Conservation (phyloP, 2,329 filamentous ascomycete genomes). For the Raffaelea ambrosiae region DNA sequence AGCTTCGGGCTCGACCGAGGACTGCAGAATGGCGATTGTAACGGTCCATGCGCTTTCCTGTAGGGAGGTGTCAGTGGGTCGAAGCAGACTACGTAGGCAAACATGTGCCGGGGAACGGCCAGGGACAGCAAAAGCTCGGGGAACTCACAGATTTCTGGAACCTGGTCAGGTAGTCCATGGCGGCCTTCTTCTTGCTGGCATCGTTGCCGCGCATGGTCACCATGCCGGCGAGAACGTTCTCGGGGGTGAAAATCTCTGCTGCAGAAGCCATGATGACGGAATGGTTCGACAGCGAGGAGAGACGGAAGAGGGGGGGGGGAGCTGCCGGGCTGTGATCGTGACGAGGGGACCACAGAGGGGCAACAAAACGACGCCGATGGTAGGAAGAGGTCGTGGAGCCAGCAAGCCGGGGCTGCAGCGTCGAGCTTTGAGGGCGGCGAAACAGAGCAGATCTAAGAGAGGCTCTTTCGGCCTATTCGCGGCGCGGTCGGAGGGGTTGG, state of each 20-base stretch:
- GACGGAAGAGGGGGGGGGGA: not conserved
- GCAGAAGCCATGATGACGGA: constrained; percentile 54
- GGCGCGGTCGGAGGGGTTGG: too few species aligned
- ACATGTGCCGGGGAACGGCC: not conserved
- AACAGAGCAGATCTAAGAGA: too few species aligned
- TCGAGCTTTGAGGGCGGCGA: too few species aligned
- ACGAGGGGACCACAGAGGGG: not conserved
- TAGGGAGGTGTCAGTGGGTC: too few species aligned
- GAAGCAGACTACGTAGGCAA: constrained; percentile 3
- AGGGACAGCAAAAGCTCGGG: not conserved
- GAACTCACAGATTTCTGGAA: constrained; percentile 93
- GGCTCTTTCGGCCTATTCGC: too few species aligned
- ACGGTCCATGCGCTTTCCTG: constrained; percentile 87
- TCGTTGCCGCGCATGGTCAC: constrained; percentile 85
- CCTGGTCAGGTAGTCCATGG: constrained; percentile 74
- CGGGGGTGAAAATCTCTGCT: constrained; percentile 66
- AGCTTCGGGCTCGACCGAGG: constrained; percentile 70
- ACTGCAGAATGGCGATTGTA: constrained; percentile 79
- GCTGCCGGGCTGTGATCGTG: not conserved
- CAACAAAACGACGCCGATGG: too few species aligned
- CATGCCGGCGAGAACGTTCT: constrained; percentile 73
- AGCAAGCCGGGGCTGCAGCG: too few species aligned
- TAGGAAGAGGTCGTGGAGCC: too few species aligned
- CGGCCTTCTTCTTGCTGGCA: constrained; percentile 78
- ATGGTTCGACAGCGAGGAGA: not conserved